Percentiles rank a stretch among this genome's conserved stretches.
phyloP scores from a whole-genome alignment of 345 rosid genomes.

The Eucalyptus microcorys region DNA sequence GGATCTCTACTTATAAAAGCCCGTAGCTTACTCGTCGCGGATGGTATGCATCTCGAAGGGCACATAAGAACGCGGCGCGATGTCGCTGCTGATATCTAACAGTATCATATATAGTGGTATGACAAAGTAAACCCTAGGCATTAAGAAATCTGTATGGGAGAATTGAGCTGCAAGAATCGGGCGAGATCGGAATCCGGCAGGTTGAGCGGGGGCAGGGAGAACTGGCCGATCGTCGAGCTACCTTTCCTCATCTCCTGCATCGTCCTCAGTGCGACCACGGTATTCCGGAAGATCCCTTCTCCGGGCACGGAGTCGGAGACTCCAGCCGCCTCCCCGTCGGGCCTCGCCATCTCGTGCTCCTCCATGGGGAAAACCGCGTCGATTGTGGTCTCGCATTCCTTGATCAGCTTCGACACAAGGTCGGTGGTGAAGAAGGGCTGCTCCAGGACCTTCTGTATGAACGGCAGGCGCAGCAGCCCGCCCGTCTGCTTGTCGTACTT shows the following conservation, averaged over 20 bases:
- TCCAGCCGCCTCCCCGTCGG: constrained; percentile 1
- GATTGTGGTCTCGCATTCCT: constrained; percentile 59
- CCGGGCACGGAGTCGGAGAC: constrained; percentile 18
- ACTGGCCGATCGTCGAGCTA: constrained; percentile 58
- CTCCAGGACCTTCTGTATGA: constrained; percentile 52
- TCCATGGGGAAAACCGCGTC: constrained; percentile 36
- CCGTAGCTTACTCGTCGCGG: neutral
- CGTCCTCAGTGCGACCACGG: constrained; percentile 59
- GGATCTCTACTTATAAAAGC: neutral
- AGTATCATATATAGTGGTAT: neutral
- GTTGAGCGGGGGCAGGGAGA: constrained; percentile 73
- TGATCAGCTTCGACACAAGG: constrained; percentile 57
- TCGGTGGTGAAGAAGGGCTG: constrained; percentile 84
- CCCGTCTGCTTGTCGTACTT: constrained; percentile 82
- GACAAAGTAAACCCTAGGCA: neutral
- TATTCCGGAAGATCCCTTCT: constrained; percentile 63
- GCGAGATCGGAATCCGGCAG: constrained; percentile 42
- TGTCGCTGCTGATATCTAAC: neutral
- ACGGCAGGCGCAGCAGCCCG: constrained; percentile 38
- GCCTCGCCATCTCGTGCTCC: neutral
- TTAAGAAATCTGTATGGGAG: constrained; percentile 46
- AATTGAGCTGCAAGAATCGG: constrained; percentile 24
- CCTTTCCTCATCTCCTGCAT: constrained; percentile 78
- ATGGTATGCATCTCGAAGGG: neutral
- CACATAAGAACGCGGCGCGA: neutral